phyloP scores from a whole-genome alignment of 2,329 filamentous ascomycete species.

The Neonectria faginata region DNA sequence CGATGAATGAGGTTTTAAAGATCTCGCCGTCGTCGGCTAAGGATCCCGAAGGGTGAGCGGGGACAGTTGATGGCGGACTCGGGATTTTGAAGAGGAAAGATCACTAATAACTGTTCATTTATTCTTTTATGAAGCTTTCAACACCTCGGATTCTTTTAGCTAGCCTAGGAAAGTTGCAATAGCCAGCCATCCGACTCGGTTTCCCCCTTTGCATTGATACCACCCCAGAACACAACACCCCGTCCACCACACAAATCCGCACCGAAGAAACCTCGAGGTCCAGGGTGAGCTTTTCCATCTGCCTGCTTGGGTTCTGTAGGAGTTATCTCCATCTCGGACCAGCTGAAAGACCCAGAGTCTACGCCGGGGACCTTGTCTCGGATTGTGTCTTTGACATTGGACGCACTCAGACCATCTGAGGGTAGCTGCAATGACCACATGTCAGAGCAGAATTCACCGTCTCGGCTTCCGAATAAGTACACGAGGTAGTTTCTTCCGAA shows the following conservation, averaged over 20 bases:
- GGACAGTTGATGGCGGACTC: too few relatives aligned
- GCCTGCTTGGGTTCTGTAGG: slow-evolving; percentile 33
- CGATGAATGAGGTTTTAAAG: too few relatives aligned
- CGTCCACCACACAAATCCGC: slow-evolving; percentile 33
- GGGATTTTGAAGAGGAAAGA: too few relatives aligned
- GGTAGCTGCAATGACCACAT: slow-evolving; percentile 38
- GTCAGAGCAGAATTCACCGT: slow-evolving; percentile 35
- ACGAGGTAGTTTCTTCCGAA: slow-evolving; percentile 32
- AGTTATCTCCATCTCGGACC: slow-evolving; percentile 38
- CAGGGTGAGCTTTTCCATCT: slow-evolving; percentile 37
- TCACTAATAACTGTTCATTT: too few relatives aligned
- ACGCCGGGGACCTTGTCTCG: slow-evolving; percentile 28
- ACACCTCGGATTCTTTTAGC: too few relatives aligned
- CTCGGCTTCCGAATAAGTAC: slow-evolving; percentile 37
- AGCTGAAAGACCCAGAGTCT: slow-evolving; percentile 33
- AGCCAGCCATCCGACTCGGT: slow-evolving; percentile 39
- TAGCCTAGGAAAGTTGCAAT: slow-evolving; percentile 15
- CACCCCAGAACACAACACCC: slow-evolving; percentile 36
- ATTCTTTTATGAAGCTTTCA: too few relatives aligned
- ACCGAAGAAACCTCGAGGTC: slow-evolving; percentile 36
- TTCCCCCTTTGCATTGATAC: slow-evolving; percentile 39
- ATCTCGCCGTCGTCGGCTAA: too few relatives aligned
- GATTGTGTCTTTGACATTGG: slow-evolving; percentile 30
- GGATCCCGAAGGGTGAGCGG: too few relatives aligned
- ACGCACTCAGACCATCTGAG: slow-evolving; percentile 27